Evolutionary conservation across 352 stramenopile genomes (phyloP).

Genomic region (Phytophthora agathidicida): DNA sequence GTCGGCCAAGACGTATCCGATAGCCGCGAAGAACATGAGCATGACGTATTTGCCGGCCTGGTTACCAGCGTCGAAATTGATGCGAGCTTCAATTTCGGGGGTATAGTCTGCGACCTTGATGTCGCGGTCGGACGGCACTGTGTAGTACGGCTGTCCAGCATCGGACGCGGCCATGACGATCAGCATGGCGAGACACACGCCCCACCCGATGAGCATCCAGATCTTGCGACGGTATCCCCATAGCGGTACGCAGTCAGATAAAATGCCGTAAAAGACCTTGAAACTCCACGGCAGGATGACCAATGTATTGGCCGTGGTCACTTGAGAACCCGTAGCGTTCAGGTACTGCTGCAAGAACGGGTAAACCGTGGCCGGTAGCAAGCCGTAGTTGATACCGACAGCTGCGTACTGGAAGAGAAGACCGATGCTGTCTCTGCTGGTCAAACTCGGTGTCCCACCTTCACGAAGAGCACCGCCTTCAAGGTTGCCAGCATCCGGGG

Average conservation of each 20-base stretch:
- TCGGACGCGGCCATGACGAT: constrained; percentile 33
- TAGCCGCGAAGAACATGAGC: constrained; percentile 51
- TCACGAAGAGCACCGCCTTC: constrained; percentile 40
- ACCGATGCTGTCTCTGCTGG: constrained; percentile 40
- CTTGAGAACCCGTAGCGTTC: constrained; percentile 31
- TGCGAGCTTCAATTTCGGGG: constrained; percentile 20
- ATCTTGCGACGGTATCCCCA: constrained; percentile 28
- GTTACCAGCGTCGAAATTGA: constrained; percentile 28
- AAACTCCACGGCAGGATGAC: constrained; percentile 71
- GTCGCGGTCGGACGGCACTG: constrained; percentile 20
- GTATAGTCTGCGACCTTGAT: constrained; percentile 17
- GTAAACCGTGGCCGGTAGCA: constrained; percentile 44
- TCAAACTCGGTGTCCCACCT: constrained; percentile 34
- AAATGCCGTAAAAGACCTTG: constrained; percentile 52
- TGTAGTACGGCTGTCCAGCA: constrained; percentile 45
- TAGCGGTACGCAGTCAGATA: constrained; percentile 74
- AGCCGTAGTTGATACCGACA: constrained; percentile 42
- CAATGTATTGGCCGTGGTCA: constrained; percentile 39
- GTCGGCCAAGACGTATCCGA: constrained; percentile 64
- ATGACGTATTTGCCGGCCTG: constrained; percentile 42
- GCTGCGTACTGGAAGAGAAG: constrained; percentile 50
- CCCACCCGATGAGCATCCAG: constrained; percentile 51
- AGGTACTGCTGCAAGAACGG: constrained; percentile 58
- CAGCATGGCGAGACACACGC: constrained; percentile 37
- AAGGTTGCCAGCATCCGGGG: constrained; percentile 20